Evolutionary conservation across 164 flowering plant genomes (phyloP), one percentile per base, ranked within the genome.

Genomic region (Chimonanthus praecox): DNA sequence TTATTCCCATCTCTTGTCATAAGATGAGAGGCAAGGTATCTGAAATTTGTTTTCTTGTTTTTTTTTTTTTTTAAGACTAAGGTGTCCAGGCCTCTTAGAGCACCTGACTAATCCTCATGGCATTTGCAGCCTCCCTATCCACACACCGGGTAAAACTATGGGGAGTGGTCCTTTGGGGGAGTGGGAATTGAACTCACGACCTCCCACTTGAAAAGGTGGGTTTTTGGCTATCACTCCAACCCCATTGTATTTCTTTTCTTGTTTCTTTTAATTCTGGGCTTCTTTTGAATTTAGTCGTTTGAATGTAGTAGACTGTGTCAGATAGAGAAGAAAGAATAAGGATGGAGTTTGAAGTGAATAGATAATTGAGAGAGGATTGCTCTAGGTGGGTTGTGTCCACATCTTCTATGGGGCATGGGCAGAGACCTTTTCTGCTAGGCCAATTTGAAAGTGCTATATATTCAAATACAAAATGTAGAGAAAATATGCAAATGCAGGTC

Each of bases 21-120:
- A 95, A 93, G 85, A 93, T 95, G 98, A 84, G 98, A 68, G 99
- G 98, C 60, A 92, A 90, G 94, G 97, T 94, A 80, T 9, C 0
- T 68, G 33, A 60, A 51, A 54, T 62, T 58, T 69, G 45, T 64
- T 71, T n/a, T 58, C 20, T 44, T 47, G 11, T 18, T 51, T 1
- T 4, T 33, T 33, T 20, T 20, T 20, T 20, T 20, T 20, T 20
- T 33, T 33, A 33, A 33, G 33, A 33, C 33, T 33, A 33, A 33
- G 33, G 33, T 33, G 33, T 33, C 33, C 33, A 33, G 33, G 33
- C 33, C 1, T 33, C 33, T 33, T 33, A 33, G 33, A 33, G 33
- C 2, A 33, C 33, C 1, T 33, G 33, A 33, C 33, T 33, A 33
- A 0, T 33, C 33, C 33, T 33, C 33, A 33, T 33, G 33, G 33